Conservation (phyloP, 805 yeast genomes). For the Barnettozyma pratensis region DNA sequence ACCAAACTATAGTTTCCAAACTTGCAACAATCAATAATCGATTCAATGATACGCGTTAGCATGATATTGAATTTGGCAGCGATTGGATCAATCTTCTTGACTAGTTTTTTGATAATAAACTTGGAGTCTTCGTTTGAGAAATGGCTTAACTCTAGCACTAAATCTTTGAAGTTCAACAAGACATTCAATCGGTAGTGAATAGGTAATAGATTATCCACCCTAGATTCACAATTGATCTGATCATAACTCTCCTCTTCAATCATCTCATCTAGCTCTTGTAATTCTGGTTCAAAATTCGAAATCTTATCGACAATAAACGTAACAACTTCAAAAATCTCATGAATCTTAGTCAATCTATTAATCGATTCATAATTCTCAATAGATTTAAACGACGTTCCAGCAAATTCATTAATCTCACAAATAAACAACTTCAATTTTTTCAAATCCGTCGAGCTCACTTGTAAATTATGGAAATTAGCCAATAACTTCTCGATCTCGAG, state of each 20-base stretch:
- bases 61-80: conserved; percentile 59
- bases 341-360: conserved; percentile 57
- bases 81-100: conserved; percentile 36
- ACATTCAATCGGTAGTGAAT: conserved; percentile 68
- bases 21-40: conserved; percentile 67
- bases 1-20: conserved; percentile 64
- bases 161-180: conserved; percentile 76
- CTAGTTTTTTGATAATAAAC: conserved; percentile 56
- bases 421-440: conserved; percentile 42
- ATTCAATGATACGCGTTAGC: conserved; percentile 58
- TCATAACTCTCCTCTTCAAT: conserved; percentile 44
- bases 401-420: conserved; percentile 40
- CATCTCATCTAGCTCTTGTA: conserved; percentile 45
- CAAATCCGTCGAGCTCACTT: conserved; percentile 40
- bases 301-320: conserved; percentile 61
- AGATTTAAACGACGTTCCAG: conserved; percentile 51
- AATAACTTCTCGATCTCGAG: conserved; percentile 56
- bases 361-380: conserved; percentile 67
- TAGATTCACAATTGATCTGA: conserved; percentile 32
- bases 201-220: conserved; percentile 50
- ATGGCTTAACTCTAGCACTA: conserved; percentile 52
- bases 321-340: conserved; percentile 69
- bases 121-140: conserved; percentile 58
- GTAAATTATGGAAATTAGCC: conserved; percentile 35
- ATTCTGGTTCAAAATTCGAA: conserved; percentile 44